Base-by-base conservation (phyloP, 2,329 filamentous ascomycete species). In the Basipetospora chlamydospora region DNA sequence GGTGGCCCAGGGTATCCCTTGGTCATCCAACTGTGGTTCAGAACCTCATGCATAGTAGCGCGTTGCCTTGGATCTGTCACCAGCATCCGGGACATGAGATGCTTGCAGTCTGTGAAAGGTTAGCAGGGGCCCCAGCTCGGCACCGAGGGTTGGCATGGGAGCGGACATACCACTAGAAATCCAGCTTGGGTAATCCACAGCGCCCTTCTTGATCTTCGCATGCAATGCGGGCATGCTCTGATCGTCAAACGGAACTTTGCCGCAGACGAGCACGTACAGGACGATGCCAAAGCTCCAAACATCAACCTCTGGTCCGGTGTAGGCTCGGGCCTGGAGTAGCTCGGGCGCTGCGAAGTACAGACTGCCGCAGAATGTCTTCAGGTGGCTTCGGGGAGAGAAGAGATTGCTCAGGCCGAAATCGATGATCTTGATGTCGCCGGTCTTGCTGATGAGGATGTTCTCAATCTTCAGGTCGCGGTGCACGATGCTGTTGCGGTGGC, bases 211-310 rank as follows among this genome's bases (percentile, higher is more conserved):
- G 59, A 98, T 98, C 63, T 98, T 98, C 40, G 88, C 87, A 59
- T 98, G 90, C 33, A 98, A 66, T 44, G 93, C 87, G 25, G 88
- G 90, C 86, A 98, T 98, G 61, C 87, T 95, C 60, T 98, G 90
- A 53, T 98, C 90, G 54, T 98, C 90, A 51, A 98, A 98, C 0
- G 90, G 90, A 3, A 98, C 90, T 57, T 96, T 96, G 36, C 90
- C 90, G 53, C 90, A 96, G 4, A 96, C 90, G 42, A 98, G 61
- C 40, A 98, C 90, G 49, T 96, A 98, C 11, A 98, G 70, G 10
- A 98, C 90, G 47, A 98, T 95, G 16, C 90, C 90, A 58, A 96
- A 96, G 61, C 90, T 96, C 90, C 90, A 98, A 1, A 96, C 74
- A 52, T 98, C 90, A 20, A 98, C 90, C 54, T 98, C 90, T 1